phyloP scores from a whole-genome alignment of 2,329 filamentous ascomycete species.

The Penicillium hesseltinei region DNA sequence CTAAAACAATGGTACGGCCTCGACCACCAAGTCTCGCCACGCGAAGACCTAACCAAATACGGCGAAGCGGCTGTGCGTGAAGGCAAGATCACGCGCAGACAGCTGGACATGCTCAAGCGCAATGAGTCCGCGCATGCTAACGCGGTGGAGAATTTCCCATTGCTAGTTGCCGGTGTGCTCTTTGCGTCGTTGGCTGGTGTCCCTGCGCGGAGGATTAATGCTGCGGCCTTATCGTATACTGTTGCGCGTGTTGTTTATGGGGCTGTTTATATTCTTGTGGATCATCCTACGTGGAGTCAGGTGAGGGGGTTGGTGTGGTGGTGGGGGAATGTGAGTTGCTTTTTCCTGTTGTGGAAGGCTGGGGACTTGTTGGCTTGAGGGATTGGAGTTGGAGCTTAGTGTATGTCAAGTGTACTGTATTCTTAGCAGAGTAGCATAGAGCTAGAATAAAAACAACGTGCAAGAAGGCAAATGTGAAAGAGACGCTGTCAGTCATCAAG shows the following conservation, averaged over 20 bases:
- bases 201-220: slow-evolving; percentile 37
- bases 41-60: slow-evolving; percentile 49
- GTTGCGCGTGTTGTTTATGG: slow-evolving; percentile 44
- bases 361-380: slow-evolving; percentile 3
- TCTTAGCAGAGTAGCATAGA: background rate
- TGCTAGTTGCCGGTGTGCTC: slow-evolving; percentile 30
- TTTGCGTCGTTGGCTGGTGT: slow-evolving; percentile 45
- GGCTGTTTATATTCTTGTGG: slow-evolving; percentile 42
- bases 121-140: slow-evolving; percentile 50
- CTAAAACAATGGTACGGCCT: slow-evolving; percentile 45
- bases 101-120: slow-evolving; percentile 46
- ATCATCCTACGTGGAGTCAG: slow-evolving; percentile 35
- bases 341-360: slow-evolving; percentile 37
- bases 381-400: too few species aligned
- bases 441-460: background rate
- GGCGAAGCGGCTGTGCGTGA: slow-evolving; percentile 44
- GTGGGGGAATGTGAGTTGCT: slow-evolving; percentile 45
- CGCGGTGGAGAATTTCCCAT: slow-evolving; percentile 34
- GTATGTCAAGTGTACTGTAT: background rate
- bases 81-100: slow-evolving; percentile 45
- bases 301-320: slow-evolving; percentile 45
- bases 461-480: background rate
- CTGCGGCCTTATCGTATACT: slow-evolving; percentile 42
- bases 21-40: slow-evolving; percentile 50
- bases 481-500: background rate